Percentiles rank a stretch among this genome's conserved stretches.
phyloP scores from a whole-genome alignment of 2,329 filamentous ascomycete genomes.

The Aureobasidium sp. region DNA sequence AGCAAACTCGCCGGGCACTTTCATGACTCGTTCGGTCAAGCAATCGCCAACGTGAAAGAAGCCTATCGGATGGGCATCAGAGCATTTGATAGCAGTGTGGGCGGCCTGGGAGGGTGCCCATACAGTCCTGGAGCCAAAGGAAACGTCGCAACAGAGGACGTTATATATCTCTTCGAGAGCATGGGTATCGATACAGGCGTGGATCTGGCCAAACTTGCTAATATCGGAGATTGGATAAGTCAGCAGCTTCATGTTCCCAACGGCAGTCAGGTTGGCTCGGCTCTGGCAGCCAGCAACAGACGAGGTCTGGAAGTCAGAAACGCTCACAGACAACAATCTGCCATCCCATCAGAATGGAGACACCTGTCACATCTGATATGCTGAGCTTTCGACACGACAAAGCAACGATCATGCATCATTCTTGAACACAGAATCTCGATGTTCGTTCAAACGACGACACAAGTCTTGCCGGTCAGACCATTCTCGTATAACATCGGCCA shows the following conservation, averaged over 20 bases:
- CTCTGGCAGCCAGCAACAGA: conserved; percentile 27
- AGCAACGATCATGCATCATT: not conserved
- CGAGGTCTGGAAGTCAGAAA: not conserved
- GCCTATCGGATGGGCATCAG: conserved; percentile 69
- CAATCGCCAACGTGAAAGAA: conserved; percentile 70
- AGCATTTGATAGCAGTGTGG: conserved; percentile 73
- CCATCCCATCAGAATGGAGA: not conserved
- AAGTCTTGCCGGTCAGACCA: conserved; percentile 17
- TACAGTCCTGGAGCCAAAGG: conserved; percentile 81
- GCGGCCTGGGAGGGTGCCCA: conserved; percentile 75
- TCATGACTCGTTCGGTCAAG: conserved; percentile 82
- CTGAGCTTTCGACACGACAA: not conserved
- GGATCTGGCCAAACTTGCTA: conserved; percentile 57
- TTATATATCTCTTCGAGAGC: conserved; percentile 69
- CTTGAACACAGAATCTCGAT: conserved; percentile 11
- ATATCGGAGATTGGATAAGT: conserved; percentile 68
- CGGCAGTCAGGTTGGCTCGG: conserved; percentile 59
- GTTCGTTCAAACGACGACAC: conserved; percentile 18
- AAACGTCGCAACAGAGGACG: conserved; percentile 77
- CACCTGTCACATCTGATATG: not conserved
- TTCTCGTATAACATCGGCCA: conserved; percentile 19
- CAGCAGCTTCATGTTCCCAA: conserved; percentile 55
- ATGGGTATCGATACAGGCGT: conserved; percentile 70
- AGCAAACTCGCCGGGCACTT: conserved; percentile 76
- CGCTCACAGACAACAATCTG: not conserved